phyloP scores from a whole-genome alignment of 2,329 filamentous ascomycete species.

The Fusarium sp. region DNA sequence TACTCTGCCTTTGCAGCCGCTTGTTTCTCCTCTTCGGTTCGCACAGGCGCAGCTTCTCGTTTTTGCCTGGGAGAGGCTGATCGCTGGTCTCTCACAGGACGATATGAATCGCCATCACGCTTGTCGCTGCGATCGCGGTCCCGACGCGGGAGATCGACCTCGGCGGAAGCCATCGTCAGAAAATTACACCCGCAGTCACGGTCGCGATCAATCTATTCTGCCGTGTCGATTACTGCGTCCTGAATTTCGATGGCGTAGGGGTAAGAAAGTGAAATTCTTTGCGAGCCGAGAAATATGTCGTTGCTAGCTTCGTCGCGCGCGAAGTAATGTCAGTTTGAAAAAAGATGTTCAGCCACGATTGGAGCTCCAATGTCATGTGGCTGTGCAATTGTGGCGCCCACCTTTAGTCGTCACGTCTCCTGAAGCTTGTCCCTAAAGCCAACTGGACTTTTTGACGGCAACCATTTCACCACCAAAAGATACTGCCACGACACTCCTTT shows the following conservation, averaged over 20 bases:
- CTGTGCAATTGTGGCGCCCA: constrained; percentile 26
- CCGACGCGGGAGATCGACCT: constrained; percentile 53
- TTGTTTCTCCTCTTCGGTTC: constrained; percentile 84
- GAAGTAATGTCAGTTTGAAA: constrained; percentile 7
- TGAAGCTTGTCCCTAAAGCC: constrained; percentile 26
- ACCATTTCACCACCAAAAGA: constrained; percentile 23
- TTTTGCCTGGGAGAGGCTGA: constrained; percentile 43
- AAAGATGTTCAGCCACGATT: constrained; percentile 35
- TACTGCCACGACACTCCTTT: constrained; percentile 39
- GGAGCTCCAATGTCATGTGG: neutral
- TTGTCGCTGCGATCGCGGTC: constrained; percentile 46
- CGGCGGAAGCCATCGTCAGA: constrained; percentile 56
- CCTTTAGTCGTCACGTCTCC: constrained; percentile 27
- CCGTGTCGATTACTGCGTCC: neutral
- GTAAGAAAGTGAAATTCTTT: constrained; percentile 17
- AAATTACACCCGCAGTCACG: neutral
- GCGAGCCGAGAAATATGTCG: constrained; percentile 17
- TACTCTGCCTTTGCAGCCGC: constrained; percentile 91
- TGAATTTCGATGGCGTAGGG: constrained; percentile 20
- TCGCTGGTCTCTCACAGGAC: constrained; percentile 49
- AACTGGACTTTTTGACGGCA: constrained; percentile 30
- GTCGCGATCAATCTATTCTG: constrained; percentile 3
- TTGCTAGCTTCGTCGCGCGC: constrained; percentile 24
- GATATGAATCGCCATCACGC: constrained; percentile 63
- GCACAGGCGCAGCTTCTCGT: constrained; percentile 52